Evolutionary conservation across 192 early-diverging fungal species (phyloP).

Genomic region (Mortierella antarctica): DNA sequence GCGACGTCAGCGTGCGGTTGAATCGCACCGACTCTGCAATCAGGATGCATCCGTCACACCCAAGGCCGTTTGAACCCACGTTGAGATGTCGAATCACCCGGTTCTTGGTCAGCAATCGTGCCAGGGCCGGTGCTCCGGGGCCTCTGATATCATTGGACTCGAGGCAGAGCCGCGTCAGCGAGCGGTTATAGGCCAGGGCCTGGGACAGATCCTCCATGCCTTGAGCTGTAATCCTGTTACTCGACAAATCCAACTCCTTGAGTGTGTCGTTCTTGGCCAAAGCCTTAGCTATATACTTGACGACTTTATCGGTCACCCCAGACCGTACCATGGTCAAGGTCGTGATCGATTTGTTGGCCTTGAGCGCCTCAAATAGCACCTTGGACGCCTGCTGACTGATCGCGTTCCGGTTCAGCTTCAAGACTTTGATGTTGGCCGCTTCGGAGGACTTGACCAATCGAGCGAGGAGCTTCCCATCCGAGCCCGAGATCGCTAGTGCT

Average conservation of each 20-base stretch:
- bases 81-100: conserved; percentile 45
- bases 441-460: conserved; percentile 34
- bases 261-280: conserved; percentile 32
- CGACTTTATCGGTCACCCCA: conserved; percentile 51
- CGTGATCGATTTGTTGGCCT: conserved; percentile 38
- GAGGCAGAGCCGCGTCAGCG: conserved; percentile 34
- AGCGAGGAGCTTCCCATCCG: conserved; percentile 36
- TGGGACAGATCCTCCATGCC: conserved; percentile 31
- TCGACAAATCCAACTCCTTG: conserved; percentile 37
- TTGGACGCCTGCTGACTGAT: conserved; percentile 45
- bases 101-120: conserved; percentile 41
- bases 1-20: conserved; percentile 33
- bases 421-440: conserved; percentile 35
- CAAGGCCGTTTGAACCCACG: conserved; percentile 53
- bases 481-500: conserved; percentile 18
- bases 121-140: conserved; percentile 24
- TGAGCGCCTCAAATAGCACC: conserved; percentile 26
- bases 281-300: conserved; percentile 42
- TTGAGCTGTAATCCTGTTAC: conserved; percentile 35
- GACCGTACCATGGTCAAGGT: conserved; percentile 41
- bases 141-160: conserved; percentile 51
- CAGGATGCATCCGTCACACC: conserved; percentile 13
- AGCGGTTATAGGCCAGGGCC: conserved; percentile 20
- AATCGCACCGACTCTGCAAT: conserved; percentile 44
- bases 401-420: conserved; percentile 31